These are phyloP conservation scores for Fusarium abutilonis DNA, from an alignment of 2,329 filamentous ascomycete species.

Conservation along the genomic window DNA sequence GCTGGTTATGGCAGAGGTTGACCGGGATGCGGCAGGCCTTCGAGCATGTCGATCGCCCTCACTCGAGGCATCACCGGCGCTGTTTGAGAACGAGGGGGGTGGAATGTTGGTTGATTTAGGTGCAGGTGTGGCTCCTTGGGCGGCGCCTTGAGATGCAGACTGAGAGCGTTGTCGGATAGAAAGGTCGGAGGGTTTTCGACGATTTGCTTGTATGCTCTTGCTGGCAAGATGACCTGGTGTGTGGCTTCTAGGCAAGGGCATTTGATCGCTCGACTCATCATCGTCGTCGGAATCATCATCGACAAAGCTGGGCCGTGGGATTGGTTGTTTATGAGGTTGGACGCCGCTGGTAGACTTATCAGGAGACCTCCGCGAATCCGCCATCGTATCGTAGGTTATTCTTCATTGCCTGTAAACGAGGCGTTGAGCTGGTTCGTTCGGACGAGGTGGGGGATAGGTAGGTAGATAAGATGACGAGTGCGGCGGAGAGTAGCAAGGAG, in stretches of 20 bases:
- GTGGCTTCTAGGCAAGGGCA: constrained; percentile 64
- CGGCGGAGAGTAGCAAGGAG: constrained; percentile 3
- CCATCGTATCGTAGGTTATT: constrained; percentile 52
- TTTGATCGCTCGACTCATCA: constrained; percentile 50
- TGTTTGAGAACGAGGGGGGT: constrained; percentile 40
- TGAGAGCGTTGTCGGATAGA: constrained; percentile 65
- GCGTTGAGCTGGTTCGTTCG: constrained; percentile 10
- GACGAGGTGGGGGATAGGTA: constrained; percentile 20
- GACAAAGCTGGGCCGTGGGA: constrained; percentile 48
- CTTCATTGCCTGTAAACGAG: constrained; percentile 46
- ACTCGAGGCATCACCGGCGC: constrained; percentile 39
- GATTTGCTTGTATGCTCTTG: constrained; percentile 62
- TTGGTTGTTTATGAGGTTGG: constrained; percentile 57
- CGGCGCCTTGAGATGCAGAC: constrained; percentile 55
- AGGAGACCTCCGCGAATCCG: constrained; percentile 53
- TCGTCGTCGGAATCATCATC: constrained; percentile 51
- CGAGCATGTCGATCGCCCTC: constrained; percentile 45
- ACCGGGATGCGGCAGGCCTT: constrained; percentile 59
- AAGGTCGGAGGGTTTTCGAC: constrained; percentile 62
- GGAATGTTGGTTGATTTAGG: constrained; percentile 44
- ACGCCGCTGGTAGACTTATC: constrained; percentile 53
- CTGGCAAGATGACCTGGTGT: constrained; percentile 70
- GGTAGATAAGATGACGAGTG: constrained; percentile 4
- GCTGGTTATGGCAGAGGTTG: constrained; percentile 62
- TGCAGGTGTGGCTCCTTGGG: constrained; percentile 41